Conservation (phyloP, 75 land plant genomes). For the Cunninghamia lanceolata region DNA sequence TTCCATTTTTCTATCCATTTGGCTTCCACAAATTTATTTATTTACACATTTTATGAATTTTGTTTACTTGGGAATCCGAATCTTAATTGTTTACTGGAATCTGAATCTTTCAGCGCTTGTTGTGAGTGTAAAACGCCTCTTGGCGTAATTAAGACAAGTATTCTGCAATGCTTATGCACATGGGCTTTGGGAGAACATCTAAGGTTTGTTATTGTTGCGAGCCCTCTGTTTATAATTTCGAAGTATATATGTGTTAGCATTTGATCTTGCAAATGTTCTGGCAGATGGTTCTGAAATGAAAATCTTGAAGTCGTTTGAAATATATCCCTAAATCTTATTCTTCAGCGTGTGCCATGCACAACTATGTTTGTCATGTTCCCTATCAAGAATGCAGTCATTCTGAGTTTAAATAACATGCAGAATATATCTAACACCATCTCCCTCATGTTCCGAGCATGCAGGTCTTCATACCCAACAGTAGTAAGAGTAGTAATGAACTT, state of each 20-base stretch:
- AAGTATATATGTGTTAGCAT: conserved; percentile 54
- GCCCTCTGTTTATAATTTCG: conserved; percentile 48
- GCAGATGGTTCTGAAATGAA: conserved; percentile 43
- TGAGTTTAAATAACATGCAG: conserved; percentile 49
- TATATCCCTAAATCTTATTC: conserved; percentile 48
- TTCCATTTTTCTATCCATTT: too few relatives aligned
- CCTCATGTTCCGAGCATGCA: conserved; percentile 40
- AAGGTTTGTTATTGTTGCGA: conserved; percentile 47
- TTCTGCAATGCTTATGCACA: conserved; percentile 39
- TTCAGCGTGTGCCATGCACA: conserved; percentile 42
- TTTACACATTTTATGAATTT: too few relatives aligned
- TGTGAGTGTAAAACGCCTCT: too few relatives aligned
- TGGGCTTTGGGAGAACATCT: conserved; percentile 52
- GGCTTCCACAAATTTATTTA: too few relatives aligned
- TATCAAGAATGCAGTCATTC: conserved; percentile 49
- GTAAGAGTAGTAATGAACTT: conserved; percentile 40
- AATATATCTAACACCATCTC: conserved; percentile 49
- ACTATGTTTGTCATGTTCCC: conserved; percentile 64
- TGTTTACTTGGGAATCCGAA: too few relatives aligned
- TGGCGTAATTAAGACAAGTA: conserved; percentile 41
- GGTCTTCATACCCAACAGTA: conserved; percentile 57
- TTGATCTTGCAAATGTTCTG: conserved; percentile 45
- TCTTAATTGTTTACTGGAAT: too few relatives aligned
- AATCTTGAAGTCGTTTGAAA: conserved; percentile 55
- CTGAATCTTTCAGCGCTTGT: too few relatives aligned